A percentile compares a stretch with the other conserved stretches of the same genome.
Conservation (phyloP, 2,329 filamentous ascomycete genomes). For the Beauveria rudraprayagi region DNA sequence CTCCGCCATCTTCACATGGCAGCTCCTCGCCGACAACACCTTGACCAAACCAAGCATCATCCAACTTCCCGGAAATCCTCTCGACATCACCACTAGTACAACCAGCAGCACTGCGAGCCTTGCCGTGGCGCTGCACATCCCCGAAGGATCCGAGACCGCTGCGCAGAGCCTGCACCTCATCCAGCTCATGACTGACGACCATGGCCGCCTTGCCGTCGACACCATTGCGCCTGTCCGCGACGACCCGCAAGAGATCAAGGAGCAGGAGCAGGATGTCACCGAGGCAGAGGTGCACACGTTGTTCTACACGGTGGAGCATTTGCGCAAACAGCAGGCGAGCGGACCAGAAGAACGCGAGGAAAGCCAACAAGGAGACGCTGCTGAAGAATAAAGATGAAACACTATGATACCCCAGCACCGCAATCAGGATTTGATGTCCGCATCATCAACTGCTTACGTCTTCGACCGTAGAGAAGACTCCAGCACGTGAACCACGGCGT, state of each 20-base stretch:
- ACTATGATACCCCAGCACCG: neutral
- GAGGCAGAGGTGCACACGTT: slow-evolving; percentile 32
- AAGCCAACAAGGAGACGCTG: slow-evolving; percentile 10
- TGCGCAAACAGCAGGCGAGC: slow-evolving; percentile 35
- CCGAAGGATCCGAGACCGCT: slow-evolving; percentile 15
- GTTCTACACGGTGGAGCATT: slow-evolving; percentile 37
- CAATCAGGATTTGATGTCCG: too few species aligned
- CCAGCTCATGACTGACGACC: slow-evolving; percentile 23
- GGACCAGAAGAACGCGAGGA: slow-evolving; percentile 17
- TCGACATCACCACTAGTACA: slow-evolving; percentile 40
- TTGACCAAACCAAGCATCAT: slow-evolving; percentile 42
- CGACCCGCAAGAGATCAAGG: slow-evolving; percentile 19
- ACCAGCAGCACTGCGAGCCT: slow-evolving; percentile 22
- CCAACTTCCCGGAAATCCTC: slow-evolving; percentile 54
- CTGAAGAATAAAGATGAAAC: slow-evolving; percentile 5
- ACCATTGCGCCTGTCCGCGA: slow-evolving; percentile 20
- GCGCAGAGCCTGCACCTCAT: slow-evolving; percentile 25
- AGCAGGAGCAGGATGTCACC: slow-evolving; percentile 28
- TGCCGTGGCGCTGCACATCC: slow-evolving; percentile 33
- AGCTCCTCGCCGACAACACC: slow-evolving; percentile 37
- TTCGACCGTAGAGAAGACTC: neutral
- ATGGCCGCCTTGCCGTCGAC: slow-evolving; percentile 23
- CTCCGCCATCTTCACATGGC: slow-evolving; percentile 59
- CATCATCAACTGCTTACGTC: too few species aligned
- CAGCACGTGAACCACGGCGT: neutral